phyloP scores from a whole-genome alignment of 1,284 basidiomycete species.

The Pisolithus thermaeus region DNA sequence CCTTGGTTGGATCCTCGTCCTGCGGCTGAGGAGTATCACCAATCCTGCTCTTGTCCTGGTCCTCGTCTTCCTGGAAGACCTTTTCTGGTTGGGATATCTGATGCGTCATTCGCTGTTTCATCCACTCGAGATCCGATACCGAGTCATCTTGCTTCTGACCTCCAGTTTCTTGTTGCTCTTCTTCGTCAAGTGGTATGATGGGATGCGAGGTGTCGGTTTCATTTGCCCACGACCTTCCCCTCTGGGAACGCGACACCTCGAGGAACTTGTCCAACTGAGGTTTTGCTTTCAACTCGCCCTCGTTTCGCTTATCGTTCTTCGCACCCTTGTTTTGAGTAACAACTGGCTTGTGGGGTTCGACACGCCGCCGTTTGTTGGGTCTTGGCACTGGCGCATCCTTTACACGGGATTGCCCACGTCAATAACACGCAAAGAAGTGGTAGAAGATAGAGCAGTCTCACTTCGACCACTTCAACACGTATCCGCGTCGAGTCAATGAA shows the following conservation, averaged over 20 bases:
- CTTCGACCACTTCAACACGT: slow-evolving; percentile 74
- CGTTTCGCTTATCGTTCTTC: slow-evolving; percentile 3
- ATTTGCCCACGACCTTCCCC: slow-evolving; percentile 67
- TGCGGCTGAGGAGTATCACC: slow-evolving; percentile 15
- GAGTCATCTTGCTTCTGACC: slow-evolving; percentile 24
- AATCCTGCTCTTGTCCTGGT: slow-evolving; percentile 19
- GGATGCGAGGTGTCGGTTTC: slow-evolving; percentile 29
- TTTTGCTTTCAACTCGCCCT: slow-evolving; percentile 11
- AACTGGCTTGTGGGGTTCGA: slow-evolving; percentile 28
- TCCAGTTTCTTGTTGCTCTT: slow-evolving; percentile 14
- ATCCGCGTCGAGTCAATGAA: slow-evolving; percentile 77
- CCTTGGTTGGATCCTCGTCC: slow-evolving; percentile 42
- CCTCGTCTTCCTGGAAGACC: slow-evolving; percentile 55
- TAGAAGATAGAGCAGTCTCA: slow-evolving; percentile 26
- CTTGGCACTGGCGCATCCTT: slow-evolving; percentile 60
- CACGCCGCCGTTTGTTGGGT: slow-evolving; percentile 64
- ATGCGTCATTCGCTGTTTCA: slow-evolving; percentile 58
- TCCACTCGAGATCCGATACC: slow-evolving; percentile 70
- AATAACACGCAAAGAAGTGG: neutral
- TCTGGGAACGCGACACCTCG: slow-evolving; percentile 58
- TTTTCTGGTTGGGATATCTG: slow-evolving; percentile 43
- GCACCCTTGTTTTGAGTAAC: slow-evolving; percentile 16
- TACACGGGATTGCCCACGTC: slow-evolving; percentile 39
- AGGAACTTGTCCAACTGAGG: slow-evolving; percentile 52
- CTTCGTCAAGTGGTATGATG: slow-evolving; percentile 11